Evolutionary conservation across 805 yeast species (phyloP).

Genomic region (Candida vaughaniae): DNA sequence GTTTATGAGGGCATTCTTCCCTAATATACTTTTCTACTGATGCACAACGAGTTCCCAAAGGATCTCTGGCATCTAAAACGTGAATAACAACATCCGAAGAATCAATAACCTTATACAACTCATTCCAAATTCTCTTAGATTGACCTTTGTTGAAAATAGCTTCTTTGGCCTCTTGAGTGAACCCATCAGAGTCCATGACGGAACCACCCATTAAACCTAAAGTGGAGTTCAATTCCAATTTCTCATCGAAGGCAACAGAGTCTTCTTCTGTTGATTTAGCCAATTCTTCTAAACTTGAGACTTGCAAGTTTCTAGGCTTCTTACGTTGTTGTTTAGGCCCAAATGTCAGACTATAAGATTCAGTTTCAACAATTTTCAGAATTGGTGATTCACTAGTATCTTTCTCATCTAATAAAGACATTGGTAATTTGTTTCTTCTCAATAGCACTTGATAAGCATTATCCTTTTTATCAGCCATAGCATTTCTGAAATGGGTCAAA

Average conservation of each 20-base stretch:
- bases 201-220: slow-evolving; percentile 78
- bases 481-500: slow-evolving; percentile 87
- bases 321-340: slow-evolving; percentile 96
- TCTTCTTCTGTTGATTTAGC: slow-evolving; percentile 59
- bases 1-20: slow-evolving; percentile 96
- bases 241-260: slow-evolving; percentile 64
- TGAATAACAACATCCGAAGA: slow-evolving; percentile 97
- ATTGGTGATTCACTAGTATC: slow-evolving; percentile 74
- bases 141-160: slow-evolving; percentile 96
- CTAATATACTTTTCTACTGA: slow-evolving; percentile 89
- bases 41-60: slow-evolving; percentile 91
- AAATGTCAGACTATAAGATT: slow-evolving; percentile 74
- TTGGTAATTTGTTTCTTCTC: slow-evolving; percentile 88
- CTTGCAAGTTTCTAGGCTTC: slow-evolving; percentile 74
- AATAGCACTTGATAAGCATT: slow-evolving; percentile 84
- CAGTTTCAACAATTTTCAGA: slow-evolving; percentile 83
- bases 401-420: slow-evolving; percentile 90
- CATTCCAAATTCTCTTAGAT: slow-evolving; percentile 98
- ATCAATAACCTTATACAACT: slow-evolving; percentile 92
- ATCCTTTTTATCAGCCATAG: slow-evolving; percentile 79
- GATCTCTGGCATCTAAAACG: slow-evolving; percentile 96
- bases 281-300: slow-evolving; percentile 76
- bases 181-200: slow-evolving; percentile 64
- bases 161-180: slow-evolving; percentile 89
- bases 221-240: slow-evolving; percentile 70